Conservation (phyloP, 305 asterid genomes). For the Petunia hybrid region DNA sequence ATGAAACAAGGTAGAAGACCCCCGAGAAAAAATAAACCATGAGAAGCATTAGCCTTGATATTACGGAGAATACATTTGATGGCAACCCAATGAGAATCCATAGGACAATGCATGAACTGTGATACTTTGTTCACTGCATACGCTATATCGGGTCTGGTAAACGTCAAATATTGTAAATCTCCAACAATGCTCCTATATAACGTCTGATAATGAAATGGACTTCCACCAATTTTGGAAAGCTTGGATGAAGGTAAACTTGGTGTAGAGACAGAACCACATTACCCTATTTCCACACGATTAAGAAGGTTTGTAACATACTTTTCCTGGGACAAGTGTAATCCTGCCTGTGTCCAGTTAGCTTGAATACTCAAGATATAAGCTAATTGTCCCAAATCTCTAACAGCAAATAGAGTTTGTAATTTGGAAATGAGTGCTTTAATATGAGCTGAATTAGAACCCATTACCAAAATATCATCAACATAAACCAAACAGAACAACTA, state of each 20-base stretch:
- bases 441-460: not conserved
- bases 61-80: not conserved
- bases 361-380: not conserved
- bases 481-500: not conserved
- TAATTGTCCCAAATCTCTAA: not conserved
- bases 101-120: not conserved
- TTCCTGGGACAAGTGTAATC: not conserved
- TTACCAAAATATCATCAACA: not conserved
- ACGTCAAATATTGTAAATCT: not conserved
- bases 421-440: not conserved
- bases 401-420: not conserved
- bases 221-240: not conserved
- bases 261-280: not conserved
- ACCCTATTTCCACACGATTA: not conserved
- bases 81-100: not conserved
- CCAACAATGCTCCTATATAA: not conserved
- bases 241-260: not conserved
- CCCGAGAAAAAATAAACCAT: not conserved
- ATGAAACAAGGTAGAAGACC: not conserved
- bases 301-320: not conserved
- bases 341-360: not conserved
- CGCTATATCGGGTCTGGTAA: not conserved
- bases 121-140: not conserved
- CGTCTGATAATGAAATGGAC: slow-evolving; percentile 4
- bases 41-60: too few species aligned